Conservation (phyloP, 352 stramenopile genomes). For the Globisporangium rhizosaccharum region DNA sequence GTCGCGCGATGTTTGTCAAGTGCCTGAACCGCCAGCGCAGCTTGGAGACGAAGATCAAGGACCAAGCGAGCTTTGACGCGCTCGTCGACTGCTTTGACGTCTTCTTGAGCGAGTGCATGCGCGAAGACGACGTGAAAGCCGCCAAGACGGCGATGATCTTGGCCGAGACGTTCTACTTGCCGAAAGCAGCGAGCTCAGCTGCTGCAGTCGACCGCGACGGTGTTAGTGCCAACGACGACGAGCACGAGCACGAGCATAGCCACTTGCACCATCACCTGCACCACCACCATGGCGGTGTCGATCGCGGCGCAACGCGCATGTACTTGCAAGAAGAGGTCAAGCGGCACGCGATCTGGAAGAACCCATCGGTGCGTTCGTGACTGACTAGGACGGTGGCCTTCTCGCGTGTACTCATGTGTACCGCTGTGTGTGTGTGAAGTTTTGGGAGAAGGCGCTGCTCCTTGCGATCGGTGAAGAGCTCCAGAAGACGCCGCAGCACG, state of each 20-base stretch:
- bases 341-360: slow-evolving; percentile 81
- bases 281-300: slow-evolving; percentile 9
- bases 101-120: slow-evolving; percentile 72
- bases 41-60: slow-evolving; percentile 67
- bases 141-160: slow-evolving; percentile 88
- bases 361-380: slow-evolving; percentile 37
- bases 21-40: slow-evolving; percentile 80
- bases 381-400: not conserved
- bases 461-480: slow-evolving; percentile 80
- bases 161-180: slow-evolving; percentile 74
- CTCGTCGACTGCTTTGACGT: slow-evolving; percentile 64
- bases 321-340: slow-evolving; percentile 85
- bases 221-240: not conserved
- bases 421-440: slow-evolving; percentile 23
- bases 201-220: not conserved
- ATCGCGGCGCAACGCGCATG: slow-evolving; percentile 46
- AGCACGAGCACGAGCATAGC: not conserved
- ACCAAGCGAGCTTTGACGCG: slow-evolving; percentile 47
- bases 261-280: slow-evolving; percentile 14
- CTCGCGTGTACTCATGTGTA: not conserved
- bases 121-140: slow-evolving; percentile 75
- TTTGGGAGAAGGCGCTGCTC: slow-evolving; percentile 84
- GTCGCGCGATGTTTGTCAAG: slow-evolving; percentile 72
- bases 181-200: slow-evolving; percentile 10
- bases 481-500: slow-evolving; percentile 66